phyloP scores from a whole-genome alignment of 495 filamentous ascomycete species.

The Lichina pygmaea region DNA sequence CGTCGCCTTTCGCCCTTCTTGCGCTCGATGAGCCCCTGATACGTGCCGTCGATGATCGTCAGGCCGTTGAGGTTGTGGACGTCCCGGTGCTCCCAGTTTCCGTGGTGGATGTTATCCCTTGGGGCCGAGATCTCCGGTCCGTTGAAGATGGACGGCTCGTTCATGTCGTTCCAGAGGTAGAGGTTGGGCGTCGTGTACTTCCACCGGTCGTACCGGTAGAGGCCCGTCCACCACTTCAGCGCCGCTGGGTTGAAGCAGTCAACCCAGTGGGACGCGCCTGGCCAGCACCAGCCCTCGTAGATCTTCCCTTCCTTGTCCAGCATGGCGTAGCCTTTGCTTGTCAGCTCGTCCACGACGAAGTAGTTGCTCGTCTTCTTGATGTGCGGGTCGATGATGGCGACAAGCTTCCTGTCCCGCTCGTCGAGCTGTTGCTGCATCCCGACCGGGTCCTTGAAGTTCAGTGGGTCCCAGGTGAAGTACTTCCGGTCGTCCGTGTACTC shows the following conservation, averaged over 20 bases:
- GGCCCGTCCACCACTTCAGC: conserved; percentile 60
- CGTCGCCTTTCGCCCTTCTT: conserved; percentile 53
- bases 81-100: conserved; percentile 88
- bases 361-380: conserved; percentile 80
- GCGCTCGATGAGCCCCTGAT: conserved; percentile 51
- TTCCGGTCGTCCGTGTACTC: conserved; percentile 91
- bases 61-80: conserved; percentile 86
- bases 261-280: conserved; percentile 83
- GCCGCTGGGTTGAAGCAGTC: conserved; percentile 81
- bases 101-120: conserved; percentile 82
- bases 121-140: conserved; percentile 95
- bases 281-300: conserved; percentile 97
- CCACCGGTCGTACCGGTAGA: conserved; percentile 72
- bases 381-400: conserved; percentile 86
- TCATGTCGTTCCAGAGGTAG: conserved; percentile 99
- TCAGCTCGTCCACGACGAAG: conserved; percentile 48
- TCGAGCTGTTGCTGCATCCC: conserved; percentile 72
- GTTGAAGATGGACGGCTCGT: conserved; percentile 95
- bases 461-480: conserved; percentile 88
- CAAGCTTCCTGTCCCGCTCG: conserved; percentile 62
- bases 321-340: conserved; percentile 53
- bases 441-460: conserved; percentile 63
- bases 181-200: conserved; percentile 57
- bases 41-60: conserved; percentile 83
- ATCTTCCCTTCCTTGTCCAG: conserved; percentile 71